A percentile compares a stretch with the other conserved stretches of the same genome.
phyloP scores from a whole-genome alignment of 1,139 yeast species.

The Debaryomycetaceae sp. region DNA sequence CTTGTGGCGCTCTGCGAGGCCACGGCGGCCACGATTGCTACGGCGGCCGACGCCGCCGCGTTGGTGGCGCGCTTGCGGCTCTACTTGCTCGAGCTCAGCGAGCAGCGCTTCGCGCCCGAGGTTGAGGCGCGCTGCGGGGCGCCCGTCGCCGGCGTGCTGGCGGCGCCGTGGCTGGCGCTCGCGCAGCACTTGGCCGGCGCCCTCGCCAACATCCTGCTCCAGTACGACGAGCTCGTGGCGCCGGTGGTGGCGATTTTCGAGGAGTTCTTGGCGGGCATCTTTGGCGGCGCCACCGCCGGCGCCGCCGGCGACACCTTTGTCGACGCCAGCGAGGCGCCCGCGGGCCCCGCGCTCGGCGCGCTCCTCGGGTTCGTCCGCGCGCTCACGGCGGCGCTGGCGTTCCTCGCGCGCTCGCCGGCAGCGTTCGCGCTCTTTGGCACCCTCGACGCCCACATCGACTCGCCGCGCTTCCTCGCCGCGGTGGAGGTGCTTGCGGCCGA shows the following conservation, averaged over 20 bases:
- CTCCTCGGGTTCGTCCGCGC: conserved; percentile 43
- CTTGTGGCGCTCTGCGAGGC: conserved; percentile 57
- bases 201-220: conserved; percentile 33
- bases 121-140: conserved; percentile 30
- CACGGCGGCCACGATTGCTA: conserved; percentile 33
- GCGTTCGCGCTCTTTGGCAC: conserved; percentile 30
- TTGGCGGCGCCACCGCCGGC: conserved; percentile 12
- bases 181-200: conserved; percentile 34
- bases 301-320: conserved; percentile 6
- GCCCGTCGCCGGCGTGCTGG: conserved; percentile 16
- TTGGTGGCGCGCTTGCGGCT: conserved; percentile 51
- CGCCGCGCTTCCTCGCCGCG: conserved; percentile 36
- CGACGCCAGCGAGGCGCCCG: neutral
- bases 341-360: neutral
- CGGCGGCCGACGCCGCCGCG: conserved; percentile 46
- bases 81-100: conserved; percentile 58
- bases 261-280: conserved; percentile 22
- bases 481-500: conserved; percentile 30
- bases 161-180: conserved; percentile 36
- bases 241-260: conserved; percentile 24
- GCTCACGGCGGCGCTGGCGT: conserved; percentile 27
- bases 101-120: conserved; percentile 37
- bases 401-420: conserved; percentile 25
- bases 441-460: conserved; percentile 38
- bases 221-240: conserved; percentile 25